These are phyloP conservation scores for Starmerella gropengiesseri DNA, from an alignment of 805 yeast species.

Conservation along the genomic window DNA sequence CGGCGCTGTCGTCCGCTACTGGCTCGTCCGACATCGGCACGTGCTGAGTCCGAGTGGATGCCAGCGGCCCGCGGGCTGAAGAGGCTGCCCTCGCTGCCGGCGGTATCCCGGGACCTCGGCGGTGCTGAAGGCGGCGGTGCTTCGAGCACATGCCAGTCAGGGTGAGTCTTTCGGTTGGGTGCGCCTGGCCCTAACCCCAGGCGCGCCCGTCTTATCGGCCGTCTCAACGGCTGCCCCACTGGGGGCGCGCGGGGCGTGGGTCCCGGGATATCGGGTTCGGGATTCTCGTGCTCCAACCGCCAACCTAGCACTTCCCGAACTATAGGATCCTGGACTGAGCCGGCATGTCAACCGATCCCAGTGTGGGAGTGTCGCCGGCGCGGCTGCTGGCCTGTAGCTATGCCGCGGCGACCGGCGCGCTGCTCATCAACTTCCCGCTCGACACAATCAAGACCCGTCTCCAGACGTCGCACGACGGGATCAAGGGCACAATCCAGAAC, in stretches of 20 bases:
- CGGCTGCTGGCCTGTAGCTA: slow-evolving; percentile 20
- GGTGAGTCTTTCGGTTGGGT: too few species aligned
- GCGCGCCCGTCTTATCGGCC: background rate
- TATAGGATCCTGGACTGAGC: too few species aligned
- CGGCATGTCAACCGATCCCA: slow-evolving; percentile 2
- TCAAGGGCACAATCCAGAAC: slow-evolving; percentile 45
- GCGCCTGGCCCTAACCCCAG: background rate
- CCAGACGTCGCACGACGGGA: slow-evolving; percentile 58
- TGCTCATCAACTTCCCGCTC: slow-evolving; percentile 60
- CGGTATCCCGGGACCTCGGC: too few species aligned
- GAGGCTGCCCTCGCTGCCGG: too few species aligned
- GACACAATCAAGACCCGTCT: slow-evolving; percentile 80
- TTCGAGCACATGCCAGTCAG: too few species aligned
- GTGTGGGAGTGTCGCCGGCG: slow-evolving; percentile 8
- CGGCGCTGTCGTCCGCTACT: too few species aligned
- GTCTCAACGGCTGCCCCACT: too few species aligned
- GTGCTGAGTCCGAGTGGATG: background rate
- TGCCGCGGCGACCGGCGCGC: slow-evolving; percentile 24
- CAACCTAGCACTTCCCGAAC: background rate
- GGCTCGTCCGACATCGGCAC: background rate
- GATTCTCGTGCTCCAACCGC: background rate
- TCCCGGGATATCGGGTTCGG: too few species aligned
- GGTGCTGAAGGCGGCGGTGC: too few species aligned
- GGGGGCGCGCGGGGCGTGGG: too few species aligned
- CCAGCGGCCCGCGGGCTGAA: too few species aligned